These are phyloP conservation scores for Phyllosticta citriasiana DNA, from an alignment of 2,329 filamentous ascomycete genomes.

Conservation along the genomic window DNA sequence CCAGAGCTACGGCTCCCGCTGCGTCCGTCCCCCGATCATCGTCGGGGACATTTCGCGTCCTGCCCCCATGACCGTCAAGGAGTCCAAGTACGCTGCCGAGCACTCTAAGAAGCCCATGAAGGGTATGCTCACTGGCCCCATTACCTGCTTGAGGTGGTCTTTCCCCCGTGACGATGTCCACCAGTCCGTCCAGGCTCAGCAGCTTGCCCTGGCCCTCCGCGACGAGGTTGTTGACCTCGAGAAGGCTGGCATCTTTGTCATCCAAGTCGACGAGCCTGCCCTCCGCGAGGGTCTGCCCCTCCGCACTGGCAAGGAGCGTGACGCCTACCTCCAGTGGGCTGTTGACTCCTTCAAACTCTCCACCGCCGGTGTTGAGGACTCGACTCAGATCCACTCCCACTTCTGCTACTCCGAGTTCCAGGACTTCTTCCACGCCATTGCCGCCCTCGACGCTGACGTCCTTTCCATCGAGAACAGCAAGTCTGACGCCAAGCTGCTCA, in stretches of 20 bases:
- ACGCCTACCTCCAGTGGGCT: slow-evolving; percentile 94
- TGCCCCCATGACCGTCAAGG: slow-evolving; percentile 98
- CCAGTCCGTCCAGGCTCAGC: slow-evolving; percentile 97
- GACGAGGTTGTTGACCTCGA: slow-evolving; percentile 98
- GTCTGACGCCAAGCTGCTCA: slow-evolving; percentile 97
- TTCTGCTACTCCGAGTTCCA: slow-evolving; percentile 99
- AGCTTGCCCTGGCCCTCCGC: slow-evolving; percentile 94
- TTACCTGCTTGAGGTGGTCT: slow-evolving; percentile 98
- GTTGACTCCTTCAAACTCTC: slow-evolving; percentile 97
- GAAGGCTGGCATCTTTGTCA: slow-evolving; percentile 91
- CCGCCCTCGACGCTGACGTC: slow-evolving; percentile 93
- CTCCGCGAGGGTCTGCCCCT: slow-evolving; percentile 99
- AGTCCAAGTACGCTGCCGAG: slow-evolving; percentile 96
- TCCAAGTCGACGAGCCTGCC: slow-evolving; percentile 98
- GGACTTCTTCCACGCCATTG: slow-evolving; percentile 99
- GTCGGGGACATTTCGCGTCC: slow-evolving; percentile 98
- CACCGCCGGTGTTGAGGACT: slow-evolving; percentile 85
- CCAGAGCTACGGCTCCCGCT: slow-evolving; percentile 95
- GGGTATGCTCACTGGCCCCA: slow-evolving; percentile 98
- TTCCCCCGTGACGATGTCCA: slow-evolving; percentile 99
- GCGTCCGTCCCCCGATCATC: slow-evolving; percentile 95
- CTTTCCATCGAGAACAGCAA: slow-evolving; percentile 99
- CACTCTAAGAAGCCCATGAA: slow-evolving; percentile 99
- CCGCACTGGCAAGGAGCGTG: slow-evolving; percentile 84
- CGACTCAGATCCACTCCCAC: slow-evolving; percentile 98